A percentile compares a stretch with the other conserved stretches of the same genome.
Conservation (phyloP, 2,329 filamentous ascomycete genomes). For the Xylariaceae sp. region DNA sequence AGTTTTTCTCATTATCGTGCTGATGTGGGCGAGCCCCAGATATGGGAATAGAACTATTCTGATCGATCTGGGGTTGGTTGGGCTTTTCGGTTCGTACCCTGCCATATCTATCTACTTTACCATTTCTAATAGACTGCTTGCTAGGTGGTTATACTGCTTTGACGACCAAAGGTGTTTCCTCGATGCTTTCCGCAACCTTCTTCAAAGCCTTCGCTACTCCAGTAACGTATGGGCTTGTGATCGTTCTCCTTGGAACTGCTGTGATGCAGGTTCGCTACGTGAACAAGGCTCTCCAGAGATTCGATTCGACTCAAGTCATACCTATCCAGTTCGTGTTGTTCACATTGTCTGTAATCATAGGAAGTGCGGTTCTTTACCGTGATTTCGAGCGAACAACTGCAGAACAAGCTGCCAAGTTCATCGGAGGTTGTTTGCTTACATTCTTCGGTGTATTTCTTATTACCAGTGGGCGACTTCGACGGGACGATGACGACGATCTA, state of each 20-base stretch:
- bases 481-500: slow-evolving; percentile 54
- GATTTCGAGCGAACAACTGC: slow-evolving; percentile 83
- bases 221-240: slow-evolving; percentile 79
- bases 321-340: slow-evolving; percentile 97
- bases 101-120: background rate
- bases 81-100: slow-evolving; percentile 65
- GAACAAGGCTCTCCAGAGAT: slow-evolving; percentile 80
- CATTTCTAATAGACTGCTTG: slow-evolving; percentile 9
- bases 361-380: slow-evolving; percentile 86
- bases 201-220: slow-evolving; percentile 87
- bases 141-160: slow-evolving; percentile 91
- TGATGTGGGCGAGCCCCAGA: slow-evolving; percentile 77
- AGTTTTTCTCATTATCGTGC: slow-evolving; percentile 60
- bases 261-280: slow-evolving; percentile 97
- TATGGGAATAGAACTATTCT: slow-evolving; percentile 85
- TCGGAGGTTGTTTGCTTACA: slow-evolving; percentile 84
- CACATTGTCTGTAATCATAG: slow-evolving; percentile 89
- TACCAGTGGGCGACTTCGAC: slow-evolving; percentile 68
- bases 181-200: slow-evolving; percentile 84
- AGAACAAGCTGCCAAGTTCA: slow-evolving; percentile 73
- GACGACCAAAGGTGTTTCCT: slow-evolving; percentile 93
- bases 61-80: slow-evolving; percentile 89
- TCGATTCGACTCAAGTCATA: slow-evolving; percentile 96
- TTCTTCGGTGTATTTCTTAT: slow-evolving; percentile 98
- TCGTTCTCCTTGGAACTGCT: slow-evolving; percentile 75